Evolutionary conservation across 2,329 filamentous ascomycete species (phyloP).

Genomic region (Fusarium dlaminii): DNA sequence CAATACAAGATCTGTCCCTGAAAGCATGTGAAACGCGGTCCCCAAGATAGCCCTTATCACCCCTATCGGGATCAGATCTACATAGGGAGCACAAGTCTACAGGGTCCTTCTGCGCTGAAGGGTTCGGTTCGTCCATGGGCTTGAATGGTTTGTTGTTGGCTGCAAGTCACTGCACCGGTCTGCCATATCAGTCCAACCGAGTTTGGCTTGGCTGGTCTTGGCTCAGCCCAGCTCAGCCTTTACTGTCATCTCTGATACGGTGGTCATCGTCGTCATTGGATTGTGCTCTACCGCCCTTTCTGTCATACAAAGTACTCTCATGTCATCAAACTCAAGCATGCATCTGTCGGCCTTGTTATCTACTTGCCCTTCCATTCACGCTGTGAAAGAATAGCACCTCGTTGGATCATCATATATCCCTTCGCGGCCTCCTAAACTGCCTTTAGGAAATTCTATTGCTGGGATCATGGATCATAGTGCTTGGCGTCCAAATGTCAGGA

Average conservation of each 20-base stretch:
- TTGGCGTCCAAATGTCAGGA: slow-evolving; percentile 15
- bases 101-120: slow-evolving; percentile 14
- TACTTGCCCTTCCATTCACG: background rate
- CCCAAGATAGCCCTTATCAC: slow-evolving; percentile 24
- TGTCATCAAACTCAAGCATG: slow-evolving; percentile 9
- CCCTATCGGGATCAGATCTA: slow-evolving; percentile 15
- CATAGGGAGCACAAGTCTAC: slow-evolving; percentile 13
- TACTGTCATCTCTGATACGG: slow-evolving; percentile 27
- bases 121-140: slow-evolving; percentile 23
- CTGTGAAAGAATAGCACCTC: background rate
- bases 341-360: slow-evolving; percentile 19
- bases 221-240: slow-evolving; percentile 15
- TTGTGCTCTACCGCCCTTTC: slow-evolving; percentile 15
- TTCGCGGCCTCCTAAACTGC: slow-evolving; percentile 2
- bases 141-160: background rate
- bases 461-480: slow-evolving; percentile 26
- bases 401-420: background rate
- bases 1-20: slow-evolving; percentile 17
- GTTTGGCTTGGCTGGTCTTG: slow-evolving; percentile 13
- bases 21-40: slow-evolving; percentile 36
- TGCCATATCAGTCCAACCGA: slow-evolving; percentile 28
- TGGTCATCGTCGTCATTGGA: slow-evolving; percentile 15
- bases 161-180: slow-evolving; percentile 11
- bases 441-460: background rate
- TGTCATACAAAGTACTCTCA: slow-evolving; percentile 1